phyloP scores from a whole-genome alignment of 1,139 yeast species.

The Protomyces inouyei region DNA sequence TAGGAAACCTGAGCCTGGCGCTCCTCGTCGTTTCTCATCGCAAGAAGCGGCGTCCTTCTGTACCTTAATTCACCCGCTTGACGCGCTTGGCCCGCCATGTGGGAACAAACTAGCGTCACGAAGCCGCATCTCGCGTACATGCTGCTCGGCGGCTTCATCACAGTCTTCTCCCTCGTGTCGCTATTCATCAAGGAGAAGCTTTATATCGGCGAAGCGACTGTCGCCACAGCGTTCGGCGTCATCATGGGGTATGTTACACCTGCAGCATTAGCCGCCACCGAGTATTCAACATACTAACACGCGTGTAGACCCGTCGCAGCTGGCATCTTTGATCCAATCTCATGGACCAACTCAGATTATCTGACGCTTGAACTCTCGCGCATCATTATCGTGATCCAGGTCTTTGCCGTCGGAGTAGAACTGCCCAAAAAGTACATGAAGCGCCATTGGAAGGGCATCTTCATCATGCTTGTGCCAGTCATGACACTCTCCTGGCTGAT shows the following conservation, averaged over 20 bases:
- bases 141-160: constrained; percentile 81
- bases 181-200: constrained; percentile 82
- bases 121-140: constrained; percentile 88
- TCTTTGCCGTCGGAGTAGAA: constrained; percentile 96
- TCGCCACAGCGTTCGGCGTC: constrained; percentile 84
- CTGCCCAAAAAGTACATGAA: constrained; percentile 89
- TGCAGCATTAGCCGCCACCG: background rate
- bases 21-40: too few relatives aligned
- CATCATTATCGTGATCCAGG: constrained; percentile 83
- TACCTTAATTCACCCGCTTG: too few relatives aligned
- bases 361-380: constrained; percentile 86
- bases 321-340: constrained; percentile 73
- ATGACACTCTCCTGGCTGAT: constrained; percentile 94
- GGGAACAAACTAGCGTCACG: constrained; percentile 56
- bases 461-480: constrained; percentile 74
- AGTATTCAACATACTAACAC: constrained; percentile 35
- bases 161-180: constrained; percentile 82
- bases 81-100: constrained; percentile 35
- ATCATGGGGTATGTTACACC: constrained; percentile 84
- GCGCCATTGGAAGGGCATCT: constrained; percentile 81
- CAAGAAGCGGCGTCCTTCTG: too few relatives aligned
- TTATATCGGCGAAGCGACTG: constrained; percentile 91
- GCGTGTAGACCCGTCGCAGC: constrained; percentile 14
- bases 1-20: too few relatives aligned
- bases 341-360: constrained; percentile 87